These are phyloP conservation scores for Hericium rajendrae DNA, from an alignment of 768 basidiomycete genomes.

Conservation along the genomic window DNA sequence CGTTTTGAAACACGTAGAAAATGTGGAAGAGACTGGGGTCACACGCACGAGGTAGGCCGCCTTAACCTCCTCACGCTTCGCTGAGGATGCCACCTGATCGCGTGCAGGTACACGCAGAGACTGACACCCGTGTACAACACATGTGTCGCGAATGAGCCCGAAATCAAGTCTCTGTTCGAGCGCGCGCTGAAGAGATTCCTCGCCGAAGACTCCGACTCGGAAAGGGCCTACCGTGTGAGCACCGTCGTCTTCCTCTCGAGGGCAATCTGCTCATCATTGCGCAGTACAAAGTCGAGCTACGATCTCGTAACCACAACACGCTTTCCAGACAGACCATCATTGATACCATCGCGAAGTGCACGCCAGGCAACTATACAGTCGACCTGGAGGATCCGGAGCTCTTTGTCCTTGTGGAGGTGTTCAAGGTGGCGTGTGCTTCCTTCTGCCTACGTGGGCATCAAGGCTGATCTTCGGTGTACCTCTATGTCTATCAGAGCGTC, in stretches of 20 bases:
- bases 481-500: slow-evolving; percentile 39
- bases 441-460: not conserved
- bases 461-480: not conserved
- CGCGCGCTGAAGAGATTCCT: slow-evolving; percentile 46
- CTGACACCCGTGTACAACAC: slow-evolving; percentile 61
- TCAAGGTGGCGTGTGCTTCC: slow-evolving; percentile 48
- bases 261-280: too few relatives aligned
- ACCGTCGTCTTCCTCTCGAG: not conserved
- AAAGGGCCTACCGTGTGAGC: slow-evolving; percentile 39
- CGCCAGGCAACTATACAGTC: slow-evolving; percentile 60
- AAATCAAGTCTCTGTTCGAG: slow-evolving; percentile 56
- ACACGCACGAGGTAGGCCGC: slow-evolving; percentile 50
- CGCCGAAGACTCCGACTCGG: slow-evolving; percentile 32
- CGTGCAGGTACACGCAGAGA: slow-evolving; percentile 54
- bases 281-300: slow-evolving; percentile 77
- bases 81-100: not conserved
- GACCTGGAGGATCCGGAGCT: slow-evolving; percentile 59
- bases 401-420: slow-evolving; percentile 73
- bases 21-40: slow-evolving; percentile 51
- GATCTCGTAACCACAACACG: slow-evolving; percentile 68
- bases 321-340: slow-evolving; percentile 51
- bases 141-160: slow-evolving; percentile 58
- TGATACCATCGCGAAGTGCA: slow-evolving; percentile 57
- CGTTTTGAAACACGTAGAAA: slow-evolving; percentile 52
- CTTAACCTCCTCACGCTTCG: not conserved